phyloP scores from a whole-genome alignment of 2,329 filamentous ascomycete genomes.

The Arthrobotrys pseudoclavata region DNA sequence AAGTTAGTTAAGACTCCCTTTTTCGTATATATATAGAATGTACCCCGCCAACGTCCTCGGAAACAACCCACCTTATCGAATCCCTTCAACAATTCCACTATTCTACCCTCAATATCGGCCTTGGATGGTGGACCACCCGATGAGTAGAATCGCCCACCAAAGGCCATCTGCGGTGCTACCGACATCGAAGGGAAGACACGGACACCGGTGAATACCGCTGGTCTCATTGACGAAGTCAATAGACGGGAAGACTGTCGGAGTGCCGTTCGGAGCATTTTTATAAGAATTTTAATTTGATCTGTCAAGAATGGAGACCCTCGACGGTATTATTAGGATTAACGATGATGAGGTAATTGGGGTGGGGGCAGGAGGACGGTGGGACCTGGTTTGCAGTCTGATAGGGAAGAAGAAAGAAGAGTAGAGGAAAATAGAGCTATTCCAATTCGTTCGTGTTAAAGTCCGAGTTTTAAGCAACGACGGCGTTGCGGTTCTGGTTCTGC shows the following conservation, averaged over 20 bases:
- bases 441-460: conserved; percentile 41
- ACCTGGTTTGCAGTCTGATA: background rate
- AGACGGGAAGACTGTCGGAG: conserved; percentile 80
- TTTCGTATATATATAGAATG: background rate
- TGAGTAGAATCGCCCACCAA: conserved; percentile 86
- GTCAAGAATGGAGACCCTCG: background rate
- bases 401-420: background rate
- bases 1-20: conserved; percentile 4
- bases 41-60: conserved; percentile 13
- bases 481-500: background rate
- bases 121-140: conserved; percentile 82
- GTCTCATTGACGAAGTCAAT: conserved; percentile 69
- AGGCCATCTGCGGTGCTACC: conserved; percentile 68
- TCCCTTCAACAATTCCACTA: conserved; percentile 91
- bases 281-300: background rate
- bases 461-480: conserved; percentile 25
- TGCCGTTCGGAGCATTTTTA: conserved; percentile 89
- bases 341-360: conserved; percentile 26
- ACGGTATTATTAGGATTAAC: background rate
- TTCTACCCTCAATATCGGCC: conserved; percentile 89
- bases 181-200: conserved; percentile 67
- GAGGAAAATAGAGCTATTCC: conserved; percentile 31
- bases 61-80: conserved; percentile 87
- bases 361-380: background rate
- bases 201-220: conserved; percentile 73